Conservation (phyloP, 2,329 filamentous ascomycete species). For the Curvularia hawaiiensis region DNA sequence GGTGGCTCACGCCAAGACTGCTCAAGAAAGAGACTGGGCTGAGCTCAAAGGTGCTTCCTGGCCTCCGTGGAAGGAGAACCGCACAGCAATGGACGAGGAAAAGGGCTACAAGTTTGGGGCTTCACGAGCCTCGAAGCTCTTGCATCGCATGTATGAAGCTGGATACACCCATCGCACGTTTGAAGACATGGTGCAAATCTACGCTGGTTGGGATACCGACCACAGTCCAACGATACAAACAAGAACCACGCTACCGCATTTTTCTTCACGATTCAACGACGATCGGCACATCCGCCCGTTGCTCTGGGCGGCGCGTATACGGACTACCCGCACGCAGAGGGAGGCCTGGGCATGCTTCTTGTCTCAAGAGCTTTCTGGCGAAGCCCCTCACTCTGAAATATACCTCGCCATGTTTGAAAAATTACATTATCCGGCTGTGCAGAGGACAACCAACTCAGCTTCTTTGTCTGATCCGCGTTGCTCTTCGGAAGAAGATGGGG, state of each 20-base stretch:
- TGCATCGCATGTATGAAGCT: conserved; percentile 63
- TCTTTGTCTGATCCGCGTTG: conserved; percentile 12
- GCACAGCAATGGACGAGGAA: conserved; percentile 63
- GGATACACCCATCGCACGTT: conserved; percentile 59
- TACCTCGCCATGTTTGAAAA: conserved; percentile 65
- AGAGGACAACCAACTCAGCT: conserved; percentile 8
- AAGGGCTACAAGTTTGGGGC: conserved; percentile 61
- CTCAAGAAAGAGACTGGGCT: conserved; percentile 62
- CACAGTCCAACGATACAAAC: conserved; percentile 67
- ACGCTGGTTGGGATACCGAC: conserved; percentile 68
- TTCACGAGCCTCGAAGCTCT: conserved; percentile 61
- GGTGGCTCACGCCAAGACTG: conserved; percentile 62
- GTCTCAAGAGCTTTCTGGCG: conserved; percentile 55
- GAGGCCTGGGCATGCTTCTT: conserved; percentile 71
- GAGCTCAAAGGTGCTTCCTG: conserved; percentile 64
- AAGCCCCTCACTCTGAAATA: conserved; percentile 48
- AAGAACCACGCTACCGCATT: conserved; percentile 50
- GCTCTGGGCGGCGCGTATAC: conserved; percentile 63
- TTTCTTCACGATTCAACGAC: conserved; percentile 14
- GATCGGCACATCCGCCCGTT: conserved; percentile 26
- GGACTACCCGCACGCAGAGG: conserved; percentile 63
- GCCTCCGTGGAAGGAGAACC: conserved; percentile 70
- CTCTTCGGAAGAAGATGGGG: conserved; percentile 5
- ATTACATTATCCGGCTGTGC: conserved; percentile 48
- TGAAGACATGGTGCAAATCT: conserved; percentile 60